Conservation (phyloP, 768 basidiomycete genomes). For the Suillus placidus region DNA sequence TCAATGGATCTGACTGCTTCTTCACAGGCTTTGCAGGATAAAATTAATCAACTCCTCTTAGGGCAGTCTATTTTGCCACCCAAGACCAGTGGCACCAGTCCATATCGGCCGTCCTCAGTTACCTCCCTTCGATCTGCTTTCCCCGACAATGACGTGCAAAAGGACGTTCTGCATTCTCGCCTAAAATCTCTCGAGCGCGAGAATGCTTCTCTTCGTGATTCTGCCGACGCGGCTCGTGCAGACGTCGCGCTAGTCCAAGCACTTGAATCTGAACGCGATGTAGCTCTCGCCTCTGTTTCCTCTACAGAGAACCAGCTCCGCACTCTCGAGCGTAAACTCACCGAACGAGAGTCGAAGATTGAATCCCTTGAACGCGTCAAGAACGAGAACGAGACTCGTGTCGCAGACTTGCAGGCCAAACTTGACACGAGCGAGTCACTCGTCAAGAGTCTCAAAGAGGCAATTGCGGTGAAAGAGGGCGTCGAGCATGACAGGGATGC, state of each 20-base stretch:
- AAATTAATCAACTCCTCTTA: constrained; percentile 47
- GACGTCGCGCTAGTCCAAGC: constrained; percentile 28
- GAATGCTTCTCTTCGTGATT: constrained; percentile 57
- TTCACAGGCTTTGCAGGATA: constrained; percentile 49
- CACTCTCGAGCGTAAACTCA: constrained; percentile 43
- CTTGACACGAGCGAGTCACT: constrained; percentile 48
- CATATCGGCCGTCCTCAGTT: constrained; percentile 21
- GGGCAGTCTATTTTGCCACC: constrained; percentile 24
- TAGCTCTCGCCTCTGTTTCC: constrained; percentile 39
- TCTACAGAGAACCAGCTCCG: constrained; percentile 48
- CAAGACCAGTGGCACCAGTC: constrained; percentile 15
- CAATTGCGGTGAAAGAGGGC: constrained; percentile 53
- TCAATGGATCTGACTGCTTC: constrained; percentile 42
- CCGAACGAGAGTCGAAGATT: constrained; percentile 47
- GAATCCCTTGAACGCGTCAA: constrained; percentile 52
- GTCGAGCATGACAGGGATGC: constrained; percentile 52
- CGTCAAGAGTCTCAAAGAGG: constrained; percentile 52
- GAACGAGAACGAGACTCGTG: constrained; percentile 45
- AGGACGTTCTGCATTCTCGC: constrained; percentile 32
- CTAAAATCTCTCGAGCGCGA: constrained; percentile 72
- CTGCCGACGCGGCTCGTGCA: constrained; percentile 26
- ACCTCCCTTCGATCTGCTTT: constrained; percentile 45
- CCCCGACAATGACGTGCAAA: constrained; percentile 22
- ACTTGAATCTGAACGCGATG: constrained; percentile 49
- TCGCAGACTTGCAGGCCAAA: constrained; percentile 46